A percentile compares a stretch with the other conserved stretches of the same genome.
Conservation (phyloP, 2,329 filamentous ascomycete species). For the Aspergillus pseudotamarii region DNA sequence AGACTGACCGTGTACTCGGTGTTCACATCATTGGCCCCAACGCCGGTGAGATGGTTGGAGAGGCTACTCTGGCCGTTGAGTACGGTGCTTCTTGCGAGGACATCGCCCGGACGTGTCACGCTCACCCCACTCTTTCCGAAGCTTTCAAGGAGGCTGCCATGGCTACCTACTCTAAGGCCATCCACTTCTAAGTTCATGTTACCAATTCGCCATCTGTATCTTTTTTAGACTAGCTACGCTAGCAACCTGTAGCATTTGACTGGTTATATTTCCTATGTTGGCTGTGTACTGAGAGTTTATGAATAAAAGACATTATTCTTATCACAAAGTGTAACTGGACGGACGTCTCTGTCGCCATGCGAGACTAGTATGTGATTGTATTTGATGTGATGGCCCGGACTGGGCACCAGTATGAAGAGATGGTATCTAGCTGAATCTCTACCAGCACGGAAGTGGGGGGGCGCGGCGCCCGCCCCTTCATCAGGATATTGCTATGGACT, state of each 20-base stretch:
- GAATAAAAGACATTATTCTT: conserved; percentile 17
- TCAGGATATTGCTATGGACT: not conserved
- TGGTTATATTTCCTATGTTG: conserved; percentile 34
- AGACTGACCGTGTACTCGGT: conserved; percentile 93
- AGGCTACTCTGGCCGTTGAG: conserved; percentile 91
- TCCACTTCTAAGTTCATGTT: conserved; percentile 73
- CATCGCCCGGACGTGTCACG: conserved; percentile 91
- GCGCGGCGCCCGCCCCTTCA: not conserved
- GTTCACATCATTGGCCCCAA: conserved; percentile 96
- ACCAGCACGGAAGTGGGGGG: not conserved
- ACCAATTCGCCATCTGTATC: conserved; percentile 22
- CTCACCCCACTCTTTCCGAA: conserved; percentile 92
- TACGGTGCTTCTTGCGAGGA: conserved; percentile 96
- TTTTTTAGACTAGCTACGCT: conserved; percentile 39
- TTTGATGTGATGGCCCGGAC: not conserved
- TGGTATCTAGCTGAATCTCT: not conserved
- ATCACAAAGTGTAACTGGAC: not conserved
- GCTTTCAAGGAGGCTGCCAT: conserved; percentile 99
- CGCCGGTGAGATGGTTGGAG: conserved; percentile 98
- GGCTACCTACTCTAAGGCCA: conserved; percentile 92
- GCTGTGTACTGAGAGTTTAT: conserved; percentile 23
- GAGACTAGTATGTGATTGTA: not conserved
- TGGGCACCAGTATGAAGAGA: not conserved
- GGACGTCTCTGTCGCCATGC: not conserved
- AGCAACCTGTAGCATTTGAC: conserved; percentile 42